Percentiles rank a stretch among this genome's conserved stretches.
Conservation (phyloP, 2,329 filamentous ascomycete genomes). For the Fusarium dimerum region DNA sequence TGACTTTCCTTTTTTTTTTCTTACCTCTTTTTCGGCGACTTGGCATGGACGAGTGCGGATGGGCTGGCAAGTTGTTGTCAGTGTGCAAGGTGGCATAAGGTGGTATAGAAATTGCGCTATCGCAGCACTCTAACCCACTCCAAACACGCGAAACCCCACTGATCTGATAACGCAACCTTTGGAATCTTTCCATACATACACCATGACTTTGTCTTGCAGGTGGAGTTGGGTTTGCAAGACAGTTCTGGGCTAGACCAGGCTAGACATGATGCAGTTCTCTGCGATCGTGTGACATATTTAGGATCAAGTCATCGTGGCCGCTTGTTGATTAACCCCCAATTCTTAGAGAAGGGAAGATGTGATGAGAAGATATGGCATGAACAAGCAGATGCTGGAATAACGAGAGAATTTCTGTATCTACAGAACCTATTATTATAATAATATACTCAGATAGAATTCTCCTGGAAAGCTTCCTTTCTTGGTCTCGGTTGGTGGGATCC, state of each 20-base stretch:
- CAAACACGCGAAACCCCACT: conserved; percentile 8
- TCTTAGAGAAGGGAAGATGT: too few relatives aligned
- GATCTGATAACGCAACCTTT: conserved; percentile 13
- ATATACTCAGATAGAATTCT: too few relatives aligned
- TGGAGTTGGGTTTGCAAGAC: neutral
- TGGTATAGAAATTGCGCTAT: too few relatives aligned
- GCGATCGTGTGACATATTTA: conserved; percentile 17
- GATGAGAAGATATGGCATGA: too few relatives aligned
- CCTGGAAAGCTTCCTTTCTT: neutral
- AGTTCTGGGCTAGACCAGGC: neutral
- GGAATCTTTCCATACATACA: neutral
- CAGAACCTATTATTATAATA: too few relatives aligned
- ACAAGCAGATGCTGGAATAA: too few relatives aligned
- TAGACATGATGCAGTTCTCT: neutral
- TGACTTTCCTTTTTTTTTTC: too few relatives aligned
- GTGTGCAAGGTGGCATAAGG: too few relatives aligned
- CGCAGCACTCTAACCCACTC: neutral
- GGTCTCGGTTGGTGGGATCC: neutral
- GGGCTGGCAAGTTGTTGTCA: too few relatives aligned
- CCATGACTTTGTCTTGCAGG: neutral
- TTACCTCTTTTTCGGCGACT: too few relatives aligned
- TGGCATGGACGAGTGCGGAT: too few relatives aligned
- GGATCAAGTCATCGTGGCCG: conserved; percentile 20
- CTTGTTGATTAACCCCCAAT: conserved; percentile 11
- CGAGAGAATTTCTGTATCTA: too few relatives aligned